Base-by-base conservation (phyloP, 2,329 filamentous ascomycete genomes). In the Ophiostoma angusticollis region DNA sequence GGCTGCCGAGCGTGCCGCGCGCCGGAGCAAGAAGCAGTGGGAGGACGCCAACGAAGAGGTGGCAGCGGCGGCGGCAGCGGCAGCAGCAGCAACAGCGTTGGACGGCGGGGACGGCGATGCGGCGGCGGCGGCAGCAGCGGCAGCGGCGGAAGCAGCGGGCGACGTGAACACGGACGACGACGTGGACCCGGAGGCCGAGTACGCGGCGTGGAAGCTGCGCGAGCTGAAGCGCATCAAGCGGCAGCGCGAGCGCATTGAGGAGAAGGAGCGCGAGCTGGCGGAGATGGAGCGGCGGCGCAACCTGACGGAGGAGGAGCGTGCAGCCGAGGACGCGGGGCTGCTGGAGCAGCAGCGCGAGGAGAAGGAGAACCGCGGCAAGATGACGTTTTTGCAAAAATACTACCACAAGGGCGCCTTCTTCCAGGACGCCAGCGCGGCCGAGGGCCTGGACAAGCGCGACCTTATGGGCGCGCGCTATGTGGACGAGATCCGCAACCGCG, bases 371-470 rank as follows among this genome's bases (percentile, higher is more conserved):
- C 79, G 80, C 44, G 85, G 85, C 38, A 81, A 89, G 60, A 84
- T 91, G 69, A 73, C 73, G 2, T 95, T 78, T 58, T 84, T 96
- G 82, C 87, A 95, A 55, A 86, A 87, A 56, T 98, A 96, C 63
- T 87, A 84, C 60, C 91, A 98, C 68, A 89, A 87, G 62, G 91
- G 91, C 35, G 91, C 91, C 13, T 98, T 96, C 64, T 96, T 84
- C 65, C 82, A 81, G 49, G 84, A 87, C 37, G 83, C 93, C 50
- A 70, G 78, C 37, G 75, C 78, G 49, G 76, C 75, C 13, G 76
- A 83, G 46, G 84, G 84, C 1, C 65, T 95, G 32, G 78, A 83
- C 46, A 72, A 79, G 54, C 70, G 91, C 33, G 84, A 95, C 54
- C 69, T 95, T 47, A 93, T 93, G 75, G 87, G 87, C 12, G 74